phyloP scores from a whole-genome alignment of 2,329 filamentous ascomycete species.

The Aspergillus ibericus region DNA sequence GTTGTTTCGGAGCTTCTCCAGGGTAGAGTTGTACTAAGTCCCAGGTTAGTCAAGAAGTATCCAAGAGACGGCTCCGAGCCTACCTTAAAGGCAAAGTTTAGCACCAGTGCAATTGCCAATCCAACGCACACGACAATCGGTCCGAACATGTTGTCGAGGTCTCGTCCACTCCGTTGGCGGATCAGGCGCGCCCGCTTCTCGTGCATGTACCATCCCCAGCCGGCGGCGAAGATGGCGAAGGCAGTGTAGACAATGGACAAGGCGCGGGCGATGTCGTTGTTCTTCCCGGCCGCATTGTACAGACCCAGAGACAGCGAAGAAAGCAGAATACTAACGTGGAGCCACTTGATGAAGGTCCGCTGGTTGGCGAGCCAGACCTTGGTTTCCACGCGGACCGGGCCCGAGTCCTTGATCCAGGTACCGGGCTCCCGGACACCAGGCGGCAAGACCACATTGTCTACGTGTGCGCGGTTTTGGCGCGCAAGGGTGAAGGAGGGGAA shows the following conservation, averaged over 20 bases:
- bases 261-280: slow-evolving; percentile 70
- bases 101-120: slow-evolving; percentile 71
- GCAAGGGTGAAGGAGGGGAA: slow-evolving; percentile 81
- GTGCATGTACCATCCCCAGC: slow-evolving; percentile 87
- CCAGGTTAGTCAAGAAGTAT: slow-evolving; percentile 11
- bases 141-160: slow-evolving; percentile 87
- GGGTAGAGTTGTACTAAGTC: slow-evolving; percentile 31
- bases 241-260: slow-evolving; percentile 81
- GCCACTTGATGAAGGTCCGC: slow-evolving; percentile 97
- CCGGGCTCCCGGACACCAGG: slow-evolving; percentile 84
- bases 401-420: slow-evolving; percentile 90
- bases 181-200: slow-evolving; percentile 76
- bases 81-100: slow-evolving; percentile 85
- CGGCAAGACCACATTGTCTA: slow-evolving; percentile 62
- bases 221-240: slow-evolving; percentile 78
- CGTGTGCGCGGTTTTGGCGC: slow-evolving; percentile 64
- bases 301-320: slow-evolving; percentile 79
- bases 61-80: slow-evolving; percentile 1
- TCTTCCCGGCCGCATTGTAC: slow-evolving; percentile 79
- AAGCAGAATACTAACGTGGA: slow-evolving; percentile 87
- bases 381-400: slow-evolving; percentile 87
- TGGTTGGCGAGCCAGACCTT: slow-evolving; percentile 99
- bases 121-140: slow-evolving; percentile 81
- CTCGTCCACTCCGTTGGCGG: slow-evolving; percentile 78
- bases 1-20: slow-evolving; percentile 22